Percentiles rank a stretch among this genome's conserved stretches.
These are phyloP conservation scores for Porosira glacialis DNA, from an alignment of 352 stramenopile genomes.

Conservation along the genomic window DNA sequence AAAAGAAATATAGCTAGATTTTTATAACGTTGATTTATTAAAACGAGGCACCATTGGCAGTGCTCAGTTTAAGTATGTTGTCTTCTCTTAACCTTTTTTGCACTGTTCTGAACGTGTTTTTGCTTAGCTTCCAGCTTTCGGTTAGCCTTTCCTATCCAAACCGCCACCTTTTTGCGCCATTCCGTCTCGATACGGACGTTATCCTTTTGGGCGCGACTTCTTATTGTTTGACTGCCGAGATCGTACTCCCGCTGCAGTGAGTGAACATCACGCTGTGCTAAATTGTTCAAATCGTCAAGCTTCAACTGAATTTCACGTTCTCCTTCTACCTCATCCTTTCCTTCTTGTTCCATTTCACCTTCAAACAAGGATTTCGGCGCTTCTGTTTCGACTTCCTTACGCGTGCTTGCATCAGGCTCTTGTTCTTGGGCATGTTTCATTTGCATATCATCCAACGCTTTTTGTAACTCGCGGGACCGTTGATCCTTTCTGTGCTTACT, in stretches of 20 bases:
- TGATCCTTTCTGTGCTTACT: slow-evolving; percentile 22
- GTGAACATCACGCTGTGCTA: slow-evolving; percentile 18
- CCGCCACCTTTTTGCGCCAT: slow-evolving; percentile 33
- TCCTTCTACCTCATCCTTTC: slow-evolving; percentile 4
- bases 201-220: slow-evolving; percentile 15
- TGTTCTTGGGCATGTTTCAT: slow-evolving; percentile 1
- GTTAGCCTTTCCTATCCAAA: slow-evolving; percentile 29
- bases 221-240: slow-evolving; percentile 12
- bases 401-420: slow-evolving; percentile 4
- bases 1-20: too few relatives aligned
- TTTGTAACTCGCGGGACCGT: slow-evolving; percentile 31
- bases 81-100: slow-evolving; percentile 22
- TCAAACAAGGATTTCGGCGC: slow-evolving; percentile 4
- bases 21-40: too few relatives aligned
- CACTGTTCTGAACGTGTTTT: slow-evolving; percentile 5
- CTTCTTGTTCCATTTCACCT: slow-evolving; percentile 30
- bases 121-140: slow-evolving; percentile 10
- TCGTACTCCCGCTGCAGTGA: slow-evolving; percentile 12
- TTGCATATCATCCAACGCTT: slow-evolving; percentile 33
- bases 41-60: too few relatives aligned
- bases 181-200: slow-evolving; percentile 21
- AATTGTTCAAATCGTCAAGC: slow-evolving; percentile 15
- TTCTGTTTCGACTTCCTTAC: slow-evolving; percentile 15
- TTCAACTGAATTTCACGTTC: slow-evolving; percentile 22
- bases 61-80: slow-evolving; percentile 10